These are phyloP conservation scores for Ajuga chamaepitys DNA, from an alignment of 257 asterid species.

Conservation along the genomic window DNA sequence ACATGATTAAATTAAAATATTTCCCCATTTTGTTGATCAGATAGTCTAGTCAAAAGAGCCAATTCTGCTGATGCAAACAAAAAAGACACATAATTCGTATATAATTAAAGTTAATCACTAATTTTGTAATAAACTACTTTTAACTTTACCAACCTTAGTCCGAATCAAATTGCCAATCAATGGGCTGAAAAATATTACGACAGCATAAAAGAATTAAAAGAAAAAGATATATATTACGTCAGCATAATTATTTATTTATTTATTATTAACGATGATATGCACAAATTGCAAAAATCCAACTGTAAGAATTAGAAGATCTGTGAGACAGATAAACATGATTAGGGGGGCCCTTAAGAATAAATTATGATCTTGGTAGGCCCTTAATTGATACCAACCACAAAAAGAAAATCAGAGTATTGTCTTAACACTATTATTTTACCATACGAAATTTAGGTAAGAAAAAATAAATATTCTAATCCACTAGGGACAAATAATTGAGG, in stretches of 20 bases:
- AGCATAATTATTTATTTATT: neutral
- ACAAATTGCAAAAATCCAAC: neutral
- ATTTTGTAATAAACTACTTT: neutral
- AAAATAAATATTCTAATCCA: neutral
- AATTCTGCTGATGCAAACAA: constrained; percentile 21
- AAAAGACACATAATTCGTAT: neutral
- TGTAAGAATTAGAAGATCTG: neutral
- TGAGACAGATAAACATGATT: constrained; percentile 15
- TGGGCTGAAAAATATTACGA: constrained; percentile 4
- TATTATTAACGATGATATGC: neutral
- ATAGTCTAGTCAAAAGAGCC: neutral
- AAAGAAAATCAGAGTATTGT: neutral
- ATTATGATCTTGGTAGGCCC: constrained; percentile 34
- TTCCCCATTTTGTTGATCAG: neutral
- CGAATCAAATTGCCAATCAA: constrained; percentile 20
- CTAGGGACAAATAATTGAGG: constrained; percentile 5
- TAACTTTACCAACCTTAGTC: neutral
- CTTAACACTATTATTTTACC: neutral
- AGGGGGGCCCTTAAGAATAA: constrained; percentile 5
- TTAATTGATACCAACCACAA: constrained; percentile 33
- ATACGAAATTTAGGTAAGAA: constrained; percentile 5
- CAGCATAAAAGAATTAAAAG: too few species aligned
- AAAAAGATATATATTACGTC: too few species aligned
- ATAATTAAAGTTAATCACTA: neutral
- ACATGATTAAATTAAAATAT: neutral